Conservation (phyloP, 1,284 basidiomycete genomes). For the Apiotrichum domesticum region DNA sequence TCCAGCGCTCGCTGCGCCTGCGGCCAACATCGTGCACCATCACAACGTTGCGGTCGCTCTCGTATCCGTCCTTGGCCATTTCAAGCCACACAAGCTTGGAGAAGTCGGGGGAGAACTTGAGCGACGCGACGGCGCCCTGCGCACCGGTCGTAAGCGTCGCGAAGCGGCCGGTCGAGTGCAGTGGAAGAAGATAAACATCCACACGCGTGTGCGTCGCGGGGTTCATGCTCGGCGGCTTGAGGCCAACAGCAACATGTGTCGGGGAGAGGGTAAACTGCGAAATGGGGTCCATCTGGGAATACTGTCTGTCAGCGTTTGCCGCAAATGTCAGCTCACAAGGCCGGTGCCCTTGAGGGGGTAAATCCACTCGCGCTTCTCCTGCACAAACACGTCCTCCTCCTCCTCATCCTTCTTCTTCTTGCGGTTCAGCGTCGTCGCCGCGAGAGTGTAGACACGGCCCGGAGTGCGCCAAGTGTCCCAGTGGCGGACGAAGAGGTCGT, state of each 20-base stretch:
- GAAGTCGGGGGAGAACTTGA: constrained; percentile 62
- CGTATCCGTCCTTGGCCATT: constrained; percentile 77
- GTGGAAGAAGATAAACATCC: constrained; percentile 45
- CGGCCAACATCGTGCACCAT: constrained; percentile 60
- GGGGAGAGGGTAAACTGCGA: constrained; percentile 56
- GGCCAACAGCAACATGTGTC: constrained; percentile 66
- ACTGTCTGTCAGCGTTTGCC: not conserved
- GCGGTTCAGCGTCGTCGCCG: constrained; percentile 8
- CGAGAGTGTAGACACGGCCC: constrained; percentile 53
- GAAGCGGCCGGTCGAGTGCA: constrained; percentile 18
- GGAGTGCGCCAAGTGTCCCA: constrained; percentile 83
- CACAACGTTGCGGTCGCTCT: constrained; percentile 59
- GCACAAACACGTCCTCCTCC: constrained; percentile 4
- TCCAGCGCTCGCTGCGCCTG: constrained; percentile 39
- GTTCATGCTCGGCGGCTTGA: constrained; percentile 69
- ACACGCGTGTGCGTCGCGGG: constrained; percentile 55
- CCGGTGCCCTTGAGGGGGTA: constrained; percentile 60
- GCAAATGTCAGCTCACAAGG: constrained; percentile 38
- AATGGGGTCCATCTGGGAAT: constrained; percentile 64
- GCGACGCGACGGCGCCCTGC: constrained; percentile 70
- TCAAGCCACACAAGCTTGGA: constrained; percentile 78
- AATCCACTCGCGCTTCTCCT: constrained; percentile 50
- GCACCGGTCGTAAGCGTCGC: constrained; percentile 63
- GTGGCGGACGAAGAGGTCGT: constrained; percentile 68
- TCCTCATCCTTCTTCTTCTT: constrained; percentile 44